phyloP scores from a whole-genome alignment of 2,329 filamentous ascomycete species.

The Verticillium isaacii region DNA sequence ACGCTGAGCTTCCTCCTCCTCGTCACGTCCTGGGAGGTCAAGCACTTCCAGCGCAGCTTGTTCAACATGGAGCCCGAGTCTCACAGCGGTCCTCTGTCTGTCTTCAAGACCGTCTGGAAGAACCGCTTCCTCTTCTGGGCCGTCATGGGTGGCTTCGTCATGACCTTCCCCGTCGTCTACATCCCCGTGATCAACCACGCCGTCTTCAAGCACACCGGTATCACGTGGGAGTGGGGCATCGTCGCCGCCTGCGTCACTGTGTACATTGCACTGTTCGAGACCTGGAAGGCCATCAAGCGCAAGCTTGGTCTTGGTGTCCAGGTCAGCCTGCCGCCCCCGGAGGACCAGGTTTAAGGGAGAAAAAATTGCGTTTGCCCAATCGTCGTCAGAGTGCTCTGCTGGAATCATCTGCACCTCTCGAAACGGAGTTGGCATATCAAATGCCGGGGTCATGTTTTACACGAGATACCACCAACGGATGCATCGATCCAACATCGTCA shows the following conservation, averaged over 20 bases:
- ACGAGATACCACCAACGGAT: neutral
- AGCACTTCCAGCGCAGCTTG: constrained; percentile 64
- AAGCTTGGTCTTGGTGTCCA: constrained; percentile 28
- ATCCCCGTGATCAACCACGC: constrained; percentile 60
- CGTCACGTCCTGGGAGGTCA: constrained; percentile 69
- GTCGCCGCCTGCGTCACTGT: constrained; percentile 53
- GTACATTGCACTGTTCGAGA: constrained; percentile 61
- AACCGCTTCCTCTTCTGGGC: constrained; percentile 66
- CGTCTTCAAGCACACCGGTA: constrained; percentile 66
- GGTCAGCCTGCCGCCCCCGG: neutral
- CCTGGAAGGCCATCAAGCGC: constrained; percentile 66
- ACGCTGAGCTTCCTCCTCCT: constrained; percentile 64
- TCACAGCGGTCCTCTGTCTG: constrained; percentile 42
- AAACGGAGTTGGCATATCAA: neutral
- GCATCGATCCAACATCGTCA: constrained; percentile 1
- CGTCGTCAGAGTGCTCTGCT: neutral
- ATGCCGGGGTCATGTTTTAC: neutral
- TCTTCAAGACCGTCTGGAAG: constrained; percentile 58
- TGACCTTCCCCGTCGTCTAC: constrained; percentile 61
- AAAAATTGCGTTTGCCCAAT: neutral
- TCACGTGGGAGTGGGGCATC: constrained; percentile 69
- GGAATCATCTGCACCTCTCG: neutral
- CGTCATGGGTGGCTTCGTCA: constrained; percentile 53
- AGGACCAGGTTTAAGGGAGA: neutral
- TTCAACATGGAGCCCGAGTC: constrained; percentile 59